Base-by-base conservation (phyloP, 768 basidiomycete species). In the Podaxis carcinomalis region DNA sequence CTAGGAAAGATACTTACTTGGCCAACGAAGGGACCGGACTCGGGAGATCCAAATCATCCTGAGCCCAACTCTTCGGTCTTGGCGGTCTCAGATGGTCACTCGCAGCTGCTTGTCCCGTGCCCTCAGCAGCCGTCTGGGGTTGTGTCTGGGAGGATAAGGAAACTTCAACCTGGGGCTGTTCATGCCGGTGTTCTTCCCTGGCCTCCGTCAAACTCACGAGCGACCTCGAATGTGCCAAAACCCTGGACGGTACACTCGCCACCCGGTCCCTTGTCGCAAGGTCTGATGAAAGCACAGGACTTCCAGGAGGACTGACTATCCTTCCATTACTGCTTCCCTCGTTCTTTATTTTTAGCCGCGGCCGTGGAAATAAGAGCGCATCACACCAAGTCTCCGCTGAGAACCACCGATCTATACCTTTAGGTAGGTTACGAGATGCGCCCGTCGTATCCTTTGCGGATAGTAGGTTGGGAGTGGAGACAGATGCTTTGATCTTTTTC, bases 371-470 rank as follows among this genome's bases (percentile, higher is more conserved):
- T 25, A 92, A 71, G 7, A 92, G 67, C 0, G 89, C 90, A 64
- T 92, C 89, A 72, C 90, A 93, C 89, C 90, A 91, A 16, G 87
- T 85, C 73, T 92, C 89, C 0, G 89, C 83, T 2, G 85, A 83
- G 1, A 91, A 67, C 88, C 88, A 91, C 5, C 85, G 77, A 32
- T 89, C 85, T 63, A 78, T 83, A 11, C 75, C 76, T 66, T 78
- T 84, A 25, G 74, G 64, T 44, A 70, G 63, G 6, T 21, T 47
- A 27, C 59, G 59, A 16, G 52, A 36, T 28, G 25, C 19, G 46
- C 25, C 44, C 42, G 23, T 28, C 44, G 39, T 35, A 47, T 42
- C 21, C 39, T 46, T 49, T 36, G 63, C 23, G 28, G 36, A 6
- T 14, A 79, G 78, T 39, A 92, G 73, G 67, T 92, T 82, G 6